Evolutionary conservation across 208 protist species (phyloP).

Genomic region (Leishmania turanica): DNA sequence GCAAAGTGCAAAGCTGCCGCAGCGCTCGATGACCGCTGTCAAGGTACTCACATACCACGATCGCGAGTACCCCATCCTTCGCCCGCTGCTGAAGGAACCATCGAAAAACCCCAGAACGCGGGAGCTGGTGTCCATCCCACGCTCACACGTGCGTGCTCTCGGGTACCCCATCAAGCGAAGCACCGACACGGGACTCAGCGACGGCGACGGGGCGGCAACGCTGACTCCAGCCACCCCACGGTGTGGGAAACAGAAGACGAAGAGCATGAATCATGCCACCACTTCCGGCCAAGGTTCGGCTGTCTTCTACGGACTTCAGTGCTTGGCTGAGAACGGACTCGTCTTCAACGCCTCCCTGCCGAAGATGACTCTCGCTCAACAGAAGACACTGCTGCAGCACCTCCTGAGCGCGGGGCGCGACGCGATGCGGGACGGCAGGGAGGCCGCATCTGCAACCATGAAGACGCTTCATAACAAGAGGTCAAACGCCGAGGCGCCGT

Average conservation of each 20-base stretch:
- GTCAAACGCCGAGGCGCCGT: constrained; percentile 11
- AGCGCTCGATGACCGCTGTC: constrained; percentile 62
- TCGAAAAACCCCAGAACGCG: constrained; percentile 71
- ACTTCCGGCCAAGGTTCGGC: constrained; percentile 2
- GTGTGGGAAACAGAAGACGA: constrained; percentile 4
- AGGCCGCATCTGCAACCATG: background rate
- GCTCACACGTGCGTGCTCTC: constrained; percentile 22
- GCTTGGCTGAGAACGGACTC: constrained; percentile 73
- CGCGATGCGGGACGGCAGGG: background rate
- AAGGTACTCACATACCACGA: constrained; percentile 83
- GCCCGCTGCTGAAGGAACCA: constrained; percentile 76
- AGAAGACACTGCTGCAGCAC: constrained; percentile 68
- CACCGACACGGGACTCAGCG: constrained; percentile 8
- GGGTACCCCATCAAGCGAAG: constrained; percentile 34
- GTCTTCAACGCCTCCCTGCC: constrained; percentile 85
- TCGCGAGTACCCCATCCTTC: constrained; percentile 77
- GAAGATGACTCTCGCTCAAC: constrained; percentile 55
- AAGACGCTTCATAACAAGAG: background rate
- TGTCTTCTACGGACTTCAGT: constrained; percentile 86
- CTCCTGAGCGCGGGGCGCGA: constrained; percentile 42
- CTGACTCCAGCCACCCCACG: background rate
- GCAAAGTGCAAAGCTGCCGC: constrained; percentile 31
- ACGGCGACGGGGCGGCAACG: background rate
- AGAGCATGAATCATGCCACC: background rate
- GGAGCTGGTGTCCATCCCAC: constrained; percentile 53